Evolutionary conservation across 352 stramenopile genomes (phyloP).

Genomic region (Pilasporangium apinafurcum): DNA sequence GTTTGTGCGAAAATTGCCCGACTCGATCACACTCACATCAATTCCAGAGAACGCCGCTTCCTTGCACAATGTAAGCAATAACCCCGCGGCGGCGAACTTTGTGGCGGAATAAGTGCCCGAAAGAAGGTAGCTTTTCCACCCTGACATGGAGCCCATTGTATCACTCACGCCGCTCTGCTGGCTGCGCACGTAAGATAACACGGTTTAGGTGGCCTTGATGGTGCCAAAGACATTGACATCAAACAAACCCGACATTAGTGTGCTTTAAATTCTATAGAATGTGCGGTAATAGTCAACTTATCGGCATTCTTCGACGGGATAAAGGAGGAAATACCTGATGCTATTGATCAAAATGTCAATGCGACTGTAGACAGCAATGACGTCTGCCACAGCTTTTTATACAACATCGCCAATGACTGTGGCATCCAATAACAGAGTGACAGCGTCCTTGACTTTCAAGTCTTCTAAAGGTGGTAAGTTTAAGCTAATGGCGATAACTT

Average conservation of each 20-base stretch:
- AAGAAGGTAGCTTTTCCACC: slow-evolving; percentile 15
- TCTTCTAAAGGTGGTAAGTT: slow-evolving; percentile 24
- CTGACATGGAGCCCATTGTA: slow-evolving; percentile 27
- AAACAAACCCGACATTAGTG: slow-evolving; percentile 23
- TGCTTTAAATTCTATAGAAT: slow-evolving; percentile 19
- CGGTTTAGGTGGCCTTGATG: slow-evolving; percentile 19
- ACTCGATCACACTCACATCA: slow-evolving; percentile 29
- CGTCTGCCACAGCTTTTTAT: slow-evolving; percentile 17
- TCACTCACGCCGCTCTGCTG: slow-evolving; percentile 32
- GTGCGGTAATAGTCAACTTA: no score
- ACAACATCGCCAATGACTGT: slow-evolving; percentile 25
- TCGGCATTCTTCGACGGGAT: slow-evolving; percentile 40
- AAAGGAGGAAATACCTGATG: slow-evolving; percentile 28
- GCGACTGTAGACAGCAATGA: slow-evolving; percentile 24
- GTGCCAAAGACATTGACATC: slow-evolving; percentile 39
- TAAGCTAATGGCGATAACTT: slow-evolving; percentile 37
- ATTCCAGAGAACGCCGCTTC: slow-evolving; percentile 28
- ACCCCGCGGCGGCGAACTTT: slow-evolving; percentile 30
- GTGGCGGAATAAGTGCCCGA: slow-evolving; percentile 29
- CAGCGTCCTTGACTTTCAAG: slow-evolving; percentile 18
- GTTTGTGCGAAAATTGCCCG: slow-evolving; percentile 31
- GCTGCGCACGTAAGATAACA: slow-evolving; percentile 38
- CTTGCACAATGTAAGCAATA: slow-evolving; percentile 18
- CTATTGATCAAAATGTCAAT: slow-evolving; percentile 57
- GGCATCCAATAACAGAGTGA: slow-evolving; percentile 27